Evolutionary conservation across 2,329 filamentous ascomycete genomes (phyloP).

Genomic region (Fusarium anguioides): DNA sequence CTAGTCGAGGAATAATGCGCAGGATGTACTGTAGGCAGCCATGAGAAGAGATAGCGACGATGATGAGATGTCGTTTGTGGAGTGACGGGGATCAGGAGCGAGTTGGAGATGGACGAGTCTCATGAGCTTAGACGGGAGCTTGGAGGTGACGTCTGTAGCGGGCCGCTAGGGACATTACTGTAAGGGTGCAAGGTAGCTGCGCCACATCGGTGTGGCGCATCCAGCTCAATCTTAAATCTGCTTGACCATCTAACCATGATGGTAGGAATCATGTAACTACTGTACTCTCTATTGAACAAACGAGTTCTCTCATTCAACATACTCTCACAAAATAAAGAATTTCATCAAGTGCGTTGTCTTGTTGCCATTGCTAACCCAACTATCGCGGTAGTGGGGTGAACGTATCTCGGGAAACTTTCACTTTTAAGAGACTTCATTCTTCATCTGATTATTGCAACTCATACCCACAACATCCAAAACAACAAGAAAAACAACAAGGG

Average conservation of each 20-base stretch:
- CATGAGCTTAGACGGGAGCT: slow-evolving; percentile 13
- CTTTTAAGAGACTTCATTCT: slow-evolving; percentile 1
- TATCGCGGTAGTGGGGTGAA: slow-evolving; percentile 11
- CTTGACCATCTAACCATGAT: neutral
- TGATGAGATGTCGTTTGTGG: neutral
- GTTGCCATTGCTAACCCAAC: neutral
- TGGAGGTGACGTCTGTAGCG: slow-evolving; percentile 36
- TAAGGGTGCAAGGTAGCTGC: slow-evolving; percentile 16
- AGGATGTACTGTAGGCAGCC: slow-evolving; percentile 33
- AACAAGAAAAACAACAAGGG: neutral
- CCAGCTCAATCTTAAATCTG: neutral
- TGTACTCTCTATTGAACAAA: neutral
- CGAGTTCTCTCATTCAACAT: neutral
- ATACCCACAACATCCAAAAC: neutral
- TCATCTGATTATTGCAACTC: neutral
- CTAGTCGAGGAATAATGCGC: slow-evolving; percentile 19
- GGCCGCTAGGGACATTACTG: slow-evolving; percentile 11
- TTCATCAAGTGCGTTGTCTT: neutral
- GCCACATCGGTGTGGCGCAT: slow-evolving; percentile 32
- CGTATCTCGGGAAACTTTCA: slow-evolving; percentile 11
- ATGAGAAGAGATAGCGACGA: slow-evolving; percentile 26
- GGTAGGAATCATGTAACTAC: neutral
- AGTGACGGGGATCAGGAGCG: slow-evolving; percentile 11
- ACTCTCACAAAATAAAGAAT: too few species aligned
- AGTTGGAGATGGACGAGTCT: slow-evolving; percentile 37